A percentile compares a stretch with the other conserved stretches of the same genome.
Evolutionary conservation across 306 rosid genomes (phyloP).

Genomic region (Alnus glutinosa): DNA sequence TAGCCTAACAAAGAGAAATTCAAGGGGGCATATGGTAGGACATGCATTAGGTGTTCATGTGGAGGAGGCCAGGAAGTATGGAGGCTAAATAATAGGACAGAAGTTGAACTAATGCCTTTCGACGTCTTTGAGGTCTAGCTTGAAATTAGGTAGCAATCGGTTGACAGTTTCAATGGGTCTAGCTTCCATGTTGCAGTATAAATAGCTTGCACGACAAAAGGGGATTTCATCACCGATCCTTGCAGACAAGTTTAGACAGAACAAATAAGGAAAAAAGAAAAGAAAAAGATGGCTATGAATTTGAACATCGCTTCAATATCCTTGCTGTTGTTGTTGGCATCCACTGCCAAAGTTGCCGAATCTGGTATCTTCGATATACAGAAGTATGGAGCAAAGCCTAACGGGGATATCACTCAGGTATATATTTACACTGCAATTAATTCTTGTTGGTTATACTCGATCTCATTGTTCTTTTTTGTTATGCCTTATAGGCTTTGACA

Average conservation of each 20-base stretch:
- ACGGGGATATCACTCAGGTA: conserved; percentile 26
- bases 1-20: too few species aligned
- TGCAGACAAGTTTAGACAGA: background rate
- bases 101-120: background rate
- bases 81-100: background rate
- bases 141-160: too few species aligned
- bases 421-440: background rate
- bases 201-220: too few species aligned
- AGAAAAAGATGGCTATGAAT: conserved; percentile 16
- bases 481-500: conserved; percentile 13
- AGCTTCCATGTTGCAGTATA: too few species aligned
- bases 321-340: background rate
- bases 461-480: background rate
- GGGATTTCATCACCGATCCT: background rate
- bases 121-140: too few species aligned
- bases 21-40: too few species aligned
- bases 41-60: too few species aligned
- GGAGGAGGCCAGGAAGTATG: background rate
- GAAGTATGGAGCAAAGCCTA: conserved; percentile 19
- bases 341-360: conserved; percentile 2
- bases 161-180: too few species aligned
- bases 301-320: background rate
- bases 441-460: too few species aligned
- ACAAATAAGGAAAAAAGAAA: background rate
- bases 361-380: conserved; percentile 5